These are phyloP conservation scores for Diaporthe sp. DNA, from an alignment of 2,329 filamentous ascomycete genomes.

Conservation along the genomic window DNA sequence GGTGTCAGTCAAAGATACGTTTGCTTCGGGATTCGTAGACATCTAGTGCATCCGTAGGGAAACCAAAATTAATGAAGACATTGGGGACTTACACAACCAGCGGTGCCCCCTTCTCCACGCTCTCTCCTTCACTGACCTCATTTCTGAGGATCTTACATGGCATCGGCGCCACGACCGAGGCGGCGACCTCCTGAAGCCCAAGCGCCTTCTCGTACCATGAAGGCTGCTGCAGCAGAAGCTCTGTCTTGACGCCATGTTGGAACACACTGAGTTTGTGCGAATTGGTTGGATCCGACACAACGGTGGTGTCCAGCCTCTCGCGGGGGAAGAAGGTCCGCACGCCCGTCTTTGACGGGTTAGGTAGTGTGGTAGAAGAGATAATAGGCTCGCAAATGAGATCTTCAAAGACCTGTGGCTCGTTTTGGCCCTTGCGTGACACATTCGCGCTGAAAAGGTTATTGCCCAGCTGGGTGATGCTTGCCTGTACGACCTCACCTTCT, in stretches of 20 bases:
- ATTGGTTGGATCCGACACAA: slow-evolving; percentile 69
- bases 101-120: slow-evolving; percentile 86
- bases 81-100: slow-evolving; percentile 78
- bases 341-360: slow-evolving; percentile 45
- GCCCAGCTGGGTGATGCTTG: slow-evolving; percentile 62
- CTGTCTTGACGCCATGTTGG: slow-evolving; percentile 73
- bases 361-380: slow-evolving; percentile 44
- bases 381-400: slow-evolving; percentile 59
- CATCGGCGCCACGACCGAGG: slow-evolving; percentile 93
- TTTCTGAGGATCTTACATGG: slow-evolving; percentile 96
- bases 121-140: slow-evolving; percentile 84
- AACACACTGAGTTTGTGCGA: slow-evolving; percentile 81
- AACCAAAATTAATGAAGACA: neutral
- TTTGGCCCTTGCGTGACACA: slow-evolving; percentile 57
- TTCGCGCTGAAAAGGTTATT: slow-evolving; percentile 60
- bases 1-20: neutral
- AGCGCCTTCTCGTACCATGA: slow-evolving; percentile 90
- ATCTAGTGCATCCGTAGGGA: no score
- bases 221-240: slow-evolving; percentile 71
- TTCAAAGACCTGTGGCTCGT: slow-evolving; percentile 55
- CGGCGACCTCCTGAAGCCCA: slow-evolving; percentile 82
- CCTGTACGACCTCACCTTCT: slow-evolving; percentile 71
- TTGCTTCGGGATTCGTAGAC: neutral
- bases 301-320: slow-evolving; percentile 82
- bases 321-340: slow-evolving; percentile 85